phyloP scores from a whole-genome alignment of 2,329 filamentous ascomycete genomes.

The Beauveria sp. region DNA sequence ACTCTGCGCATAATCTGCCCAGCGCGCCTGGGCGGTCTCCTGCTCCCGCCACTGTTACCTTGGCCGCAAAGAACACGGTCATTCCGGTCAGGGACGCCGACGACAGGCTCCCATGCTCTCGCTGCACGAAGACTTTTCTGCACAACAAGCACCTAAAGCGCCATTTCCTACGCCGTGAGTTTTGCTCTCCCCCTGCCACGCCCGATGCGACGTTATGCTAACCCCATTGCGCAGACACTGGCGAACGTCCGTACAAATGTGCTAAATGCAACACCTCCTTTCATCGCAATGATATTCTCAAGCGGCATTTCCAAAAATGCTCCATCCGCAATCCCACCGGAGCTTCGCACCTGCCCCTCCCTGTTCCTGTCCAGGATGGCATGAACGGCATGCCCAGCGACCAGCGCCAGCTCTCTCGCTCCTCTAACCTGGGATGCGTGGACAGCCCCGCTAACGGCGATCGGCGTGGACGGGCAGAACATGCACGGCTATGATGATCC shows the following conservation, averaged over 20 bases:
- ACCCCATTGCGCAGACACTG: constrained; percentile 61
- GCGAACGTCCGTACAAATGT: constrained; percentile 96
- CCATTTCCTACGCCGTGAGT: constrained; percentile 91
- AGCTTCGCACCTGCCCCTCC: constrained; percentile 88
- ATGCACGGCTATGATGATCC: constrained; percentile 58
- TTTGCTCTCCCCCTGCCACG: constrained; percentile 7
- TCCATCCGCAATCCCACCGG: constrained; percentile 94
- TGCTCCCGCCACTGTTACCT: constrained; percentile 62
- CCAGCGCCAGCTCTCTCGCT: constrained; percentile 54
- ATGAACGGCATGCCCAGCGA: constrained; percentile 54
- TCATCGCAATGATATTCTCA: constrained; percentile 93
- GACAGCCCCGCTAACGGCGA: constrained; percentile 47
- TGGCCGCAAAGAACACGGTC: constrained; percentile 66
- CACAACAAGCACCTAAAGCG: constrained; percentile 97
- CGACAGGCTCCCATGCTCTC: constrained; percentile 94
- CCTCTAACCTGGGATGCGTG: constrained; percentile 52
- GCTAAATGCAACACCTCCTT: constrained; percentile 97
- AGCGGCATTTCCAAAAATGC: constrained; percentile 99
- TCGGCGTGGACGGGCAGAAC: constrained; percentile 50
- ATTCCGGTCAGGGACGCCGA: constrained; percentile 94
- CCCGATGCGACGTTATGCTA: neutral
- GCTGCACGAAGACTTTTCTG: constrained; percentile 96
- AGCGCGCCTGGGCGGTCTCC: constrained; percentile 75
- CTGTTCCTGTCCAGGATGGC: constrained; percentile 50
- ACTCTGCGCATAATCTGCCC: constrained; percentile 43